Evolutionary conservation across 2,329 filamentous ascomycete genomes (phyloP), one percentile per base, ranked within the genome.

Genomic region (Exophiala aquamarina): DNA sequence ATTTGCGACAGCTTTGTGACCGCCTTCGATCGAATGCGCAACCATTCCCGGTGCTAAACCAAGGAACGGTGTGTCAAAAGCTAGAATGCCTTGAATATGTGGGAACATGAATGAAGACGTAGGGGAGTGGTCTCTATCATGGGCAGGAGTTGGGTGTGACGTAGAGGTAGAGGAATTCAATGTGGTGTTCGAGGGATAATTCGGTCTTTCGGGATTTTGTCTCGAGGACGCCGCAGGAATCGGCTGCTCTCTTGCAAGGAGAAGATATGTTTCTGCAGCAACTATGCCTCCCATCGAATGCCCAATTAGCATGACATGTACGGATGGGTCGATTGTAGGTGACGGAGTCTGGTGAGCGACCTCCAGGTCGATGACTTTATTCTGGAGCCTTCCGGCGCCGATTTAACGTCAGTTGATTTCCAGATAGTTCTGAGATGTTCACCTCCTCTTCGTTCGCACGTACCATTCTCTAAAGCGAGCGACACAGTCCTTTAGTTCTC

Each of bases 221-320:
- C 31, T 42, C 29, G 64, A 58, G 8, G 65, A 63, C 18, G 61
- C 52, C 19, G 64, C 54, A 31, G 66, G 63, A 36, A 74, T 67
- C 56, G 78, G 75, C 50, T 82, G 75, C 56, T 88, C 87, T 50
- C 83, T 78, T 34, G 87, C 69, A 41, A 97, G 78, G 32, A 84
- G 78, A 58, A 96, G 80, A 54, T 92, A 76, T 11, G 89, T 86
- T 64, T 97, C 93, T 26, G 90, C 92, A 9, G 89, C 92, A 37
- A 97, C 90, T 60, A 97, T 96, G 59, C 93, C 93, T 59, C 87
- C 87, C 87, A 87, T 96, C 7, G 86, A 91, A 66, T 96, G 91
- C 18, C 91, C 91, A 47, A 94, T 73, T 13, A 96, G 78, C 37
- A 95, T 78, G 20, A 87, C 86, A 61, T 83, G 84, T 15, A 95